Base-by-base conservation (phyloP, 2,329 filamentous ascomycete genomes). In the Pyrenophora teres region DNA sequence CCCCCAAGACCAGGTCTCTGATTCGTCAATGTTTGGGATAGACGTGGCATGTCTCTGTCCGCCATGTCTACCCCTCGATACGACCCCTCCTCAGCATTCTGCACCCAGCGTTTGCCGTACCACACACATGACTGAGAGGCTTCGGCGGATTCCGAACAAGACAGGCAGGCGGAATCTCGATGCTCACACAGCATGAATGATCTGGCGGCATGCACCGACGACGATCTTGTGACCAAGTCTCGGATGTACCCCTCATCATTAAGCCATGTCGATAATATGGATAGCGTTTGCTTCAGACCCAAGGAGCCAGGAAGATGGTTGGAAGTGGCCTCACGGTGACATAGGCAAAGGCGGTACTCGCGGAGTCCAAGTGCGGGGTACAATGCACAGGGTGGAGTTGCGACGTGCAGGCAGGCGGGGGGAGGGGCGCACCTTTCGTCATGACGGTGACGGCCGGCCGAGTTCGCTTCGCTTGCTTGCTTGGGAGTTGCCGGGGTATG, bases 11-110 rank as follows among this genome's bases (percentile, higher is more conserved):
- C 35, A 9, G 19, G 5, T 8, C 19, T 6, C 18, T 32, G 16
- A 52, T 53, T 57, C 41, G 50, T 25, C 54, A 54, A 57, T 48
- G 38, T 40, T 36, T 40, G 45, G 46, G 37, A 31, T 52, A 49
- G 56, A 59, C 50, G 56, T 54, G 56, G 50, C 54, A 54, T 52
- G 54, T 54, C 43, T 50, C 35, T 52, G 19, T 13, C 35, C n/a
- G 16, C 16, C 40, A 15, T 31, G 12, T 31, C 38, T 21, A 45
- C 51, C 44, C 37, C 39, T 51, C 42, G 35, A 56, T 30, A 50
- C 46, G 9, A 12, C 2, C 38, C 47, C 45, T 36, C 40, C 42
- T 39, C n/a, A n/a, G n/a, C 41, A 25, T 44, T 49, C 37, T 43
- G 21, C 16, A 16, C n/a, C 18, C 13, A 30, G 27, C 27, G 27